Evolutionary conservation across 1,139 yeast species (phyloP), one percentile per base, ranked within the genome.

Genomic region (Tardiomyces blankii): DNA sequence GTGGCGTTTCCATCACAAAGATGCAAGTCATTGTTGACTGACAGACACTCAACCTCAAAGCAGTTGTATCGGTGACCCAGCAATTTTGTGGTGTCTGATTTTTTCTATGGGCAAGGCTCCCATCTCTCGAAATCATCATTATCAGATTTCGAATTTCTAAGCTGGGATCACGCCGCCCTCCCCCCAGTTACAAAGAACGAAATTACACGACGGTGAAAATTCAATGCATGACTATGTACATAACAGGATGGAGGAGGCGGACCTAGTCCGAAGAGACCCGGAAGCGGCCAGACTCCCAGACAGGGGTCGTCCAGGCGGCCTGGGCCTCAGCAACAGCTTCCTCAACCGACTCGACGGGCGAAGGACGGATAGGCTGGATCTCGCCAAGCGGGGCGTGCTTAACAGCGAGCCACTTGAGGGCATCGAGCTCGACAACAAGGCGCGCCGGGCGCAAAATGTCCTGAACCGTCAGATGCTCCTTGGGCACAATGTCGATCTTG

Each of bases 391-490:
- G 35, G 9, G 35, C 35, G 9, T 30, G 16, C 35, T 30, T 30
- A 5, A 49, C 51, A 16, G 63, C 62, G 25, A 66, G 56, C 47
- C 57, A 82, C 60, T 79, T 77, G 58, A 89, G 74, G 2, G 96
- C 93, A 21, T 72, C 70, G 55, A 77, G 70, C 64, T 88, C 96
- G 52, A 88, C 77, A 56, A 78, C 77, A 49, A 89, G 70, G 51
- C 86, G 75, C 58, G 83, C 77, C 27, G 96, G 93, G 66, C 80
- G 83, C 53, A 89, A 75, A 47, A 89, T 61, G 60, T 88, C 95
- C 65, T 91, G 78, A 38, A 89, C 93, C 61, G 84, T 86, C 39
- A 87, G 78, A 21, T 82, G 84, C 56, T 87, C 95, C 62, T 83
- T 81, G 51, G 80, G 75, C 50, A 84, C 68, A 35, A 86, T 79